Evolutionary conservation across 1,284 basidiomycete genomes (phyloP), one percentile per base, ranked within the genome.

Genomic region (Ceraceosorus guamensis): DNA sequence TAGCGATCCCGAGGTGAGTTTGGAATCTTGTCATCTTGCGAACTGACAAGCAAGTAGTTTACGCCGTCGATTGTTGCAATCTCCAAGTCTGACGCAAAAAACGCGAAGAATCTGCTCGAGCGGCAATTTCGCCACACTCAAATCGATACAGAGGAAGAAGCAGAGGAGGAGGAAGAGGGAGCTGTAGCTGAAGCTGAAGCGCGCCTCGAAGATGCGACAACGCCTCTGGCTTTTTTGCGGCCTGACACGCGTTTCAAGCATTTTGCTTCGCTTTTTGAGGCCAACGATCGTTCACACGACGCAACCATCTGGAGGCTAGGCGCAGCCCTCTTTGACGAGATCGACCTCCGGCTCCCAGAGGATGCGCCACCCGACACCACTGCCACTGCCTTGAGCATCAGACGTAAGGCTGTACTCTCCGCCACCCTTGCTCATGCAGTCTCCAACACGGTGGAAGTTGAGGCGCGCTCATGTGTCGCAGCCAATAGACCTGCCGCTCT

Each of bases 251-350:
- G 85, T 45, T 98, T 97, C 77, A 81, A 83, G 7, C 85, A 90
- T 33, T 91, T 93, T 69, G 81, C 83, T 2, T 77, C 82, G 2
- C 79, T 88, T 14, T 93, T 91, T 75, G 82, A 87, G 8, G 71
- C 83, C 24, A 83, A 83, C 44, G 88, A 93, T 69, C 81, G 82
- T 14, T 85, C 87, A 0, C 68, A 70, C 35, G 70, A 69, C 51
- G 65, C 90, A 0, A 83, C 82, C 11, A 76, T 96, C 31, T 97
- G 92, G 81, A 84, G 87, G 30, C 83, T 98, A 0, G 91, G 90
- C 5, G 83, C 83, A n/a, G 89, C 90, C 0, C 81, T 98, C 0
- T 98, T 97, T 71, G 95, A 98, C 77, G 81, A 83, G 63, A 78
- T 83, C 54, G 81, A 83, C 33, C 80, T 93, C 35, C 80, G 84